Evolutionary conservation across 305 asterid species (phyloP).

Genomic region (Fraxinus sp.): DNA sequence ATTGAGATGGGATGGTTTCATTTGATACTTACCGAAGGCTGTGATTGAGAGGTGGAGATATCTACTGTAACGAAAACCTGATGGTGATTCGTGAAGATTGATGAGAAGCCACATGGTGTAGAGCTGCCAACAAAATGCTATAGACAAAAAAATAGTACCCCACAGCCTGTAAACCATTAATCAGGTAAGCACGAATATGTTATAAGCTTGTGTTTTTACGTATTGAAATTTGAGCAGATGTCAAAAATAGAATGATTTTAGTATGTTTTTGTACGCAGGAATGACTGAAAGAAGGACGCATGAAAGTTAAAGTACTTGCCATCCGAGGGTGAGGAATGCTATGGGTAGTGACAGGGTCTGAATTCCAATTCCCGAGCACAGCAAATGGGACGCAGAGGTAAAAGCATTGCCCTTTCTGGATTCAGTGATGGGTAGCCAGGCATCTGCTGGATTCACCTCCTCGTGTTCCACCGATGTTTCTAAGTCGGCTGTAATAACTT

Average conservation of each 20-base stretch:
- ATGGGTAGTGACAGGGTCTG: conserved; percentile 52
- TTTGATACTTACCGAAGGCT: conserved; percentile 53
- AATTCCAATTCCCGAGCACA: conserved; percentile 57
- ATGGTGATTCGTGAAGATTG: conserved; percentile 50
- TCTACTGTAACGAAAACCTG: conserved; percentile 60
- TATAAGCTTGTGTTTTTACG: not conserved
- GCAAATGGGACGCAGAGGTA: conserved; percentile 37
- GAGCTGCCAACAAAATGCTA: conserved; percentile 55
- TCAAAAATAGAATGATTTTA: not conserved
- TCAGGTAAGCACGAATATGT: not conserved
- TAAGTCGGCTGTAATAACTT: conserved; percentile 11
- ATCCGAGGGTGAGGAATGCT: conserved; percentile 59
- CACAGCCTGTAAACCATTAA: conserved; percentile 37
- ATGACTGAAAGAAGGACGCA: not conserved
- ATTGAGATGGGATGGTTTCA: not conserved
- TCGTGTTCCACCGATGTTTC: conserved; percentile 5
- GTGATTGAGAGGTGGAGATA: conserved; percentile 47
- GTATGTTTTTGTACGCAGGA: not conserved
- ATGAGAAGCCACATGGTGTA: conserved; percentile 65
- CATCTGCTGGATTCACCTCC: conserved; percentile 33
- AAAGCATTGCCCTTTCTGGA: conserved; percentile 48
- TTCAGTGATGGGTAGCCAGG: conserved; percentile 58
- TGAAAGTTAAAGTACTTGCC: conserved; percentile 33
- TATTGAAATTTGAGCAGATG: not conserved
- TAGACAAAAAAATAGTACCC: conserved; percentile 39